Percentiles rank a stretch among this genome's conserved stretches.
Conservation (phyloP, 139 green algal species). For the Chlorella sp. region DNA sequence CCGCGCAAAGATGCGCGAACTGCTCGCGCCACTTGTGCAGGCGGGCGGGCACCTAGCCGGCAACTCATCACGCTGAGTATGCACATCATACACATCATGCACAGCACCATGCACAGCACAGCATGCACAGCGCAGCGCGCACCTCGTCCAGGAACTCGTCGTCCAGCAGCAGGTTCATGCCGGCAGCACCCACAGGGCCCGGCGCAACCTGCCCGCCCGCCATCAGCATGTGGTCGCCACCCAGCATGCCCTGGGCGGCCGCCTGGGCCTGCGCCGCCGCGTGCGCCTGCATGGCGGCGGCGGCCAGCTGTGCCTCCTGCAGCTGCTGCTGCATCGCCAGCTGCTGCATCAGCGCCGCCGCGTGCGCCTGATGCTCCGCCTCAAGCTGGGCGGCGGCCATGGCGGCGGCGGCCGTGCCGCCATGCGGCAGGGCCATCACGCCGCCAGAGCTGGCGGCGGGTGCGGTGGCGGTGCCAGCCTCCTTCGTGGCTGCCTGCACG, state of each 20-base stretch:
- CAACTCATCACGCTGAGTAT: no score
- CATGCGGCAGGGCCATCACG: not conserved
- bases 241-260: not conserved
- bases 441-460: no score
- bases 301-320: not conserved
- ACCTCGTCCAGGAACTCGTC: conserved; percentile 39
- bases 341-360: conserved; percentile 10
- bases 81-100: no score
- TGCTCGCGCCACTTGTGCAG: no score
- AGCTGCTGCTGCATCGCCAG: conserved; percentile 11
- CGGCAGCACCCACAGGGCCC: not conserved
- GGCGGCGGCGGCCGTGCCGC: conserved; percentile 5
- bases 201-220: not conserved
- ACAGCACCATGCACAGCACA: no score
- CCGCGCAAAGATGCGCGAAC: no score
- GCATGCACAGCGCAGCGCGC: not conserved
- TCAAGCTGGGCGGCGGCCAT: not conserved
- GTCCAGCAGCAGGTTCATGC: conserved; percentile 27
- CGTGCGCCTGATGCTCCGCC: not conserved
- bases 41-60: no score
- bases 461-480: no score
- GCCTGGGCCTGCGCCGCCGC: not conserved
- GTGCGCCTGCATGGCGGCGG: not conserved
- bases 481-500: not conserved
- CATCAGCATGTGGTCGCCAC: not conserved